Evolutionary conservation across 2,329 filamentous ascomycete genomes (phyloP).

Genomic region (Alternaria rosae): DNA sequence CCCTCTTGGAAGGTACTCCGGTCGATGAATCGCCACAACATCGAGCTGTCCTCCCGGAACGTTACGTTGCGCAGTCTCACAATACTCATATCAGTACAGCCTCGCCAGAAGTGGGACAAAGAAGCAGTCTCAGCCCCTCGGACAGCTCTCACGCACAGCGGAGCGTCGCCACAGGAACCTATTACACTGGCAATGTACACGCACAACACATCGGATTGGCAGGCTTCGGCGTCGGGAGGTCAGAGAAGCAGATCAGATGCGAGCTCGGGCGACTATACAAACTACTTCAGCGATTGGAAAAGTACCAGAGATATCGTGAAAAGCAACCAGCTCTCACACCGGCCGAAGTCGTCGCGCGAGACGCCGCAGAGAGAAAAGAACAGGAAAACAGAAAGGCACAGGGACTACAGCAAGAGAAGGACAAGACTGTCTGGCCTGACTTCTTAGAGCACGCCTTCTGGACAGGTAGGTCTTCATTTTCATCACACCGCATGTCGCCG

Average conservation of each 20-base stretch:
- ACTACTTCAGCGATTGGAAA: constrained; percentile 46
- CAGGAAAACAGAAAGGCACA: constrained; percentile 19
- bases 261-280: constrained; percentile 40
- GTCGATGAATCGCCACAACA: constrained; percentile 26
- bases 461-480: constrained; percentile 47
- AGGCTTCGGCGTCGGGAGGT: constrained; percentile 30
- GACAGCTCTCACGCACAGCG: constrained; percentile 34
- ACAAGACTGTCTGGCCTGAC: constrained; percentile 56
- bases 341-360: constrained; percentile 28
- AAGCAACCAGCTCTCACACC: constrained; percentile 45
- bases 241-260: constrained; percentile 38
- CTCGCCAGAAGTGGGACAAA: constrained; percentile 39
- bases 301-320: constrained; percentile 56
- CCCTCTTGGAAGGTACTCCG: constrained; percentile 41
- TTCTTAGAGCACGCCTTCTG: constrained; percentile 58
- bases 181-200: constrained; percentile 35
- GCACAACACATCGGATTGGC: constrained; percentile 32
- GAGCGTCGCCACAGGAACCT: constrained; percentile 25
- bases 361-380: constrained; percentile 26
- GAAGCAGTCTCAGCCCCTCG: constrained; percentile 37
- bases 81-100: constrained; percentile 26
- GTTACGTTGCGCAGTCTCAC: constrained; percentile 52
- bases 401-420: constrained; percentile 39
- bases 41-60: constrained; percentile 51
- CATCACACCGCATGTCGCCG: not conserved